Evolutionary conservation across 73 alveolate genomes (phyloP).

Genomic region (Paramecium tetraurelia): DNA sequence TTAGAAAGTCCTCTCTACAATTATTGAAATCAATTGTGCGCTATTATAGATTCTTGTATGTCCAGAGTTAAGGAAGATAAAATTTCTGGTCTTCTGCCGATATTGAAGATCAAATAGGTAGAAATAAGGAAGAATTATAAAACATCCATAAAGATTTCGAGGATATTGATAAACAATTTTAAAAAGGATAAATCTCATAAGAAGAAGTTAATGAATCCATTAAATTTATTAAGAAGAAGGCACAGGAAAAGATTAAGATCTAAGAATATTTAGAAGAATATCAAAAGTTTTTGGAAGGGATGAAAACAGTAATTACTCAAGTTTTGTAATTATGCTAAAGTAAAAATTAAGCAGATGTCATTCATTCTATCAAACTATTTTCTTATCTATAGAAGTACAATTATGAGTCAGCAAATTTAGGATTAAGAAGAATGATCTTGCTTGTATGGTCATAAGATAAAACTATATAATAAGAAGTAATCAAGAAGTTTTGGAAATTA

Average conservation of each 20-base stretch:
- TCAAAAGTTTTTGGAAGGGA: not conserved
- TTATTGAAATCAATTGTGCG: not conserved
- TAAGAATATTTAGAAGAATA: conserved; percentile 10
- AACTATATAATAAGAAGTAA: not conserved
- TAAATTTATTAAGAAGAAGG: not conserved
- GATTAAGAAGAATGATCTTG: not conserved
- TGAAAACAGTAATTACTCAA: not conserved
- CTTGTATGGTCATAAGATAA: conserved; percentile 32
- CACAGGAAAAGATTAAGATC: not conserved
- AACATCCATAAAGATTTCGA: not conserved
- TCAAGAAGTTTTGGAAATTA: not conserved
- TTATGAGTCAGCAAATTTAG: not conserved
- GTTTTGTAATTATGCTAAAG: conserved; percentile 10
- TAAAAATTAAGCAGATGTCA: conserved; percentile 30
- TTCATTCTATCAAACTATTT: not conserved
- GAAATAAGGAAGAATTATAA: not conserved
- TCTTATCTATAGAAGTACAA: not conserved
- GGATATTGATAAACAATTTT: not conserved
- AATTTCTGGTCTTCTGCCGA: not conserved
- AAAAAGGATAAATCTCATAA: not conserved
- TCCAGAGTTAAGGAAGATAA: not conserved
- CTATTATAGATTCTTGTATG: not conserved
- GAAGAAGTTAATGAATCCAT: not conserved
- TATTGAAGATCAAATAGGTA: not conserved
- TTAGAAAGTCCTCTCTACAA: not conserved